Conservation (phyloP, 1,284 basidiomycete genomes). For the Xanthoconium separans region DNA sequence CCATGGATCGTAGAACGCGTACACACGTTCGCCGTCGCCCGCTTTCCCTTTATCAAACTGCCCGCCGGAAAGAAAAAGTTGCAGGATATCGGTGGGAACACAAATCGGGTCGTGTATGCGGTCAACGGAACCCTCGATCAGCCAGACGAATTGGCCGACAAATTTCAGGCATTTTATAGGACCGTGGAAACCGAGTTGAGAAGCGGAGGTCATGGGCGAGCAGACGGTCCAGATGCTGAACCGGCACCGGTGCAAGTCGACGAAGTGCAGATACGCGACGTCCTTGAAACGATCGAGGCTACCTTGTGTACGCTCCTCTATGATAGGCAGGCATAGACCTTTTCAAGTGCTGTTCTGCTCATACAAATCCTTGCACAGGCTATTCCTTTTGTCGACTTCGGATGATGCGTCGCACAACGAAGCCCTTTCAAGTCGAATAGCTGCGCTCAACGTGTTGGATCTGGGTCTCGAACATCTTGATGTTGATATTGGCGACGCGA, state of each 20-base stretch:
- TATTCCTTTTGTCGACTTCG: constrained; percentile 66
- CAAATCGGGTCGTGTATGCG: constrained; percentile 31
- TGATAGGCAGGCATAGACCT: constrained; percentile 35
- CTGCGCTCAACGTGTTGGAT: constrained; percentile 88
- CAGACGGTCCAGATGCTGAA: constrained; percentile 19
- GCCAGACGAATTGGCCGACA: constrained; percentile 53
- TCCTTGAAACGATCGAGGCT: constrained; percentile 72
- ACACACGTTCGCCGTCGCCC: constrained; percentile 47
- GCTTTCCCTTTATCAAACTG: constrained; percentile 51
- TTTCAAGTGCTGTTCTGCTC: neutral
- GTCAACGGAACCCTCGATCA: constrained; percentile 39
- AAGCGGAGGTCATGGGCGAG: constrained; percentile 17
- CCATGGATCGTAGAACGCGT: constrained; percentile 68
- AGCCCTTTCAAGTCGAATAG: constrained; percentile 82
- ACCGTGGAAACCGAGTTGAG: constrained; percentile 54
- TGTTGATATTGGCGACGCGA: constrained; percentile 55
- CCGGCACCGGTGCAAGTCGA: constrained; percentile 25
- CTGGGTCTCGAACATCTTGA: constrained; percentile 86
- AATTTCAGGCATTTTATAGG: constrained; percentile 76
- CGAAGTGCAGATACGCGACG: constrained; percentile 48
- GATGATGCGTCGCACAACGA: constrained; percentile 87
- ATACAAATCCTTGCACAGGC: constrained; percentile 32
- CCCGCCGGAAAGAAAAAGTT: constrained; percentile 30
- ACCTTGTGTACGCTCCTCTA: constrained; percentile 72
- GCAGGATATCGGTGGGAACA: constrained; percentile 30